These are phyloP conservation scores for Yamadazyma siamensis DNA, from an alignment of 1,139 yeast genomes.

Conservation along the genomic window DNA sequence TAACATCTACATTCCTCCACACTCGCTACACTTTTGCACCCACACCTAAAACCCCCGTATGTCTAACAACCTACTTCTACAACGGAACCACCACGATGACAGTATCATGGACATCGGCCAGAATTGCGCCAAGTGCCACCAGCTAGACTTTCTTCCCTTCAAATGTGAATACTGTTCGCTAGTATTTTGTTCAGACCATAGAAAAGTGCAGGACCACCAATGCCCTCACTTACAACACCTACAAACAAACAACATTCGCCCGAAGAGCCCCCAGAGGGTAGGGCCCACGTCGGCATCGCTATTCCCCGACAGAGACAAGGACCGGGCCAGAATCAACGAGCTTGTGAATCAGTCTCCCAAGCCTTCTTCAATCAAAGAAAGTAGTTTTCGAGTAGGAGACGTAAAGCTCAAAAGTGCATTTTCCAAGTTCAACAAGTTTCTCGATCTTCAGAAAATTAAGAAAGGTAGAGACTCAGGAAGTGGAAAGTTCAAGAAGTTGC, in stretches of 20 bases:
- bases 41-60: constrained; percentile 1
- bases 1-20: not conserved
- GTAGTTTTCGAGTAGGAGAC: constrained; percentile 28
- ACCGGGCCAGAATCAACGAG: constrained; percentile 39
- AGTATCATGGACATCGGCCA: constrained; percentile 68
- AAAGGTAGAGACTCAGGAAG: constrained; percentile 8
- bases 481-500: constrained; percentile 15
- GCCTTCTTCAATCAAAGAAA: constrained; percentile 27
- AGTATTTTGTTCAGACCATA: constrained; percentile 59
- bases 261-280: constrained; percentile 8
- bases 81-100: constrained; percentile 20
- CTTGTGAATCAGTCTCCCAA: constrained; percentile 16
- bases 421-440: constrained; percentile 44
- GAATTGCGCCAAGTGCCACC: constrained; percentile 62
- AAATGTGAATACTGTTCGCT: constrained; percentile 54
- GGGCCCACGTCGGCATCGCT: constrained; percentile 38
- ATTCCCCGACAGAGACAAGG: constrained; percentile 54
- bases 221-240: constrained; percentile 30
- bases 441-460: constrained; percentile 28
- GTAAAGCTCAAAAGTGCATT: constrained; percentile 34
- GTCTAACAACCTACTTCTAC: constrained; percentile 11
- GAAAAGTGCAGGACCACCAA: constrained; percentile 45
- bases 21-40: too few species aligned
- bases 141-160: constrained; percentile 69
- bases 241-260: constrained; percentile 9